A percentile compares a stretch with the other conserved stretches of the same genome.
phyloP scores from a whole-genome alignment of 768 basidiomycete species.

The Rhizopogon vulgaris region DNA sequence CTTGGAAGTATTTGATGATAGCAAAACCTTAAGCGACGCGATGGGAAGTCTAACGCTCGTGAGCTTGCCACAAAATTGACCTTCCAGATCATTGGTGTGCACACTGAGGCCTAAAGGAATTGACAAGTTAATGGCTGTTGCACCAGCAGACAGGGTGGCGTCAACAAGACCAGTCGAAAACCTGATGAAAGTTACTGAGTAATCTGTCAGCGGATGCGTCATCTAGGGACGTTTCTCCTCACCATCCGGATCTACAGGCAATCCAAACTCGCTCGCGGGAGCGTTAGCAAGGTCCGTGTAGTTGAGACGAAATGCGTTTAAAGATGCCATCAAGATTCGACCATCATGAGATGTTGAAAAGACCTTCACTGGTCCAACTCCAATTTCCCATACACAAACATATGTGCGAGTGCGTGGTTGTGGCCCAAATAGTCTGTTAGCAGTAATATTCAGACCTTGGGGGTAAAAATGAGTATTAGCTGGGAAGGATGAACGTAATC shows the following conservation, averaged over 20 bases:
- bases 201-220: constrained; percentile 4
- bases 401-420: constrained; percentile 81
- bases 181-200: constrained; percentile 79
- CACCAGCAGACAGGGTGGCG: constrained; percentile 46
- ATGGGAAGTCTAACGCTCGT: constrained; percentile 54
- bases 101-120: constrained; percentile 56
- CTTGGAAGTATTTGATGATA: constrained; percentile 32
- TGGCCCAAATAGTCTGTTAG: constrained; percentile 86
- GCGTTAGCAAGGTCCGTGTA: constrained; percentile 76
- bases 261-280: constrained; percentile 62
- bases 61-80: constrained; percentile 58
- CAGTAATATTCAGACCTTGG: constrained; percentile 72
- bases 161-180: constrained; percentile 51
- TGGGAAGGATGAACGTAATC: neutral
- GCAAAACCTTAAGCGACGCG: constrained; percentile 43
- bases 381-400: constrained; percentile 89
- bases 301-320: constrained; percentile 57
- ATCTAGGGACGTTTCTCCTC: constrained; percentile 15
- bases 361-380: constrained; percentile 57
- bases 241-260: constrained; percentile 76
- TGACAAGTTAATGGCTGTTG: constrained; percentile 47
- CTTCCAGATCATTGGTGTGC: constrained; percentile 72
- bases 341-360: constrained; percentile 50
- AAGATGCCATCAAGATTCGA: constrained; percentile 44
- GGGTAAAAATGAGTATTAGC: neutral